Conservation (phyloP, 148 eudicot genomes). For the Rhododendron williamsianum region DNA sequence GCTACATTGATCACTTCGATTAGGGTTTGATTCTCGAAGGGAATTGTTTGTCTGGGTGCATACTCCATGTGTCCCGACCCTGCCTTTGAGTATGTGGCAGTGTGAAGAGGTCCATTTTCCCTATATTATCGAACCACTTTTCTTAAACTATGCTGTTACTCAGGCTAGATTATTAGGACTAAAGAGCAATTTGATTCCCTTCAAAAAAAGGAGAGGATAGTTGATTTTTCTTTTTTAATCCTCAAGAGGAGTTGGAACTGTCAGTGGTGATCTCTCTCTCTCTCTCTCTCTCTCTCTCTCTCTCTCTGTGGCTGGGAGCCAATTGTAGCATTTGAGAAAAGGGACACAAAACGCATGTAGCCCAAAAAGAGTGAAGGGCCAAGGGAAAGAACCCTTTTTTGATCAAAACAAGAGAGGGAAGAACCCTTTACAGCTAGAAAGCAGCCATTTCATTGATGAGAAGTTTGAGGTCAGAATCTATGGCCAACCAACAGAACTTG, state of each 20-base stretch:
- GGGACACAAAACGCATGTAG: conserved; percentile 1
- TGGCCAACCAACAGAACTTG: conserved; percentile 7
- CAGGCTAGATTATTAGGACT: neutral
- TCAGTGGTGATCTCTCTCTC: neutral
- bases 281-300: neutral
- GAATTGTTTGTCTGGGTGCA: no score
- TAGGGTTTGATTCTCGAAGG: no score
- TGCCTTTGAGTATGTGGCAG: no score
- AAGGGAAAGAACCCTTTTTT: no score
- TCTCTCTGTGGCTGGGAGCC: neutral
- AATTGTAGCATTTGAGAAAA: conserved; percentile 12
- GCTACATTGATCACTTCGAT: no score
- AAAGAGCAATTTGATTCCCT: neutral
- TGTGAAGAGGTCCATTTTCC: neutral
- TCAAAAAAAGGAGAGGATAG: neutral
- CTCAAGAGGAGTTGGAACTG: neutral
- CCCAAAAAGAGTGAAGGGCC: neutral
- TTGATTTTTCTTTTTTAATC: no score
- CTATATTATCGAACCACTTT: neutral
- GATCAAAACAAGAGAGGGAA: neutral
- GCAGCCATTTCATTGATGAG: conserved; percentile 6
- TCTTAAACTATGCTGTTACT: neutral
- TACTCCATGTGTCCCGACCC: no score
- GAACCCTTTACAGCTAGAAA: conserved; percentile 16
- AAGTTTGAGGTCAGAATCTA: neutral